These are phyloP conservation scores for Backusella parvicylindrica DNA, from an alignment of 192 early-diverging fungal species.

Conservation along the genomic window DNA sequence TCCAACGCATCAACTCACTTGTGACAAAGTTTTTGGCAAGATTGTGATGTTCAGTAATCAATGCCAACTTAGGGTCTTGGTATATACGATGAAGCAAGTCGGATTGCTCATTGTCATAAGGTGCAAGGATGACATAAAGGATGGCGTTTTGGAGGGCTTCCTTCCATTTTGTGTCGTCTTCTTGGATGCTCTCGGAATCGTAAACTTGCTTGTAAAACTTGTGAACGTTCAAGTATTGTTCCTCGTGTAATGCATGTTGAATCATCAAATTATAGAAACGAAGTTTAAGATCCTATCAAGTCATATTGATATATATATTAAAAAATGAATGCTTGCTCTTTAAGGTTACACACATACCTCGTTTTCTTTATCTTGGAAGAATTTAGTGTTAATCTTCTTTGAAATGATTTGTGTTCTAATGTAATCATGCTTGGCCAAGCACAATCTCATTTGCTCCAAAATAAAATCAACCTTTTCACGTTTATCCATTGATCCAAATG, in stretches of 20 bases:
- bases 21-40: slow-evolving; percentile 89
- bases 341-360: no score
- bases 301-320: no score
- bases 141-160: slow-evolving; percentile 78
- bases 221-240: slow-evolving; percentile 85
- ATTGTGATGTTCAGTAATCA: slow-evolving; percentile 63
- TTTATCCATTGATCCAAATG: slow-evolving; percentile 98
- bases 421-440: slow-evolving; percentile 91
- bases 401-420: slow-evolving; percentile 90
- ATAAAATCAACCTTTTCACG: slow-evolving; percentile 99
- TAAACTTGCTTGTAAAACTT: slow-evolving; percentile 93
- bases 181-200: slow-evolving; percentile 77
- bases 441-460: slow-evolving; percentile 96
- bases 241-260: slow-evolving; percentile 88
- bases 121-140: slow-evolving; percentile 84
- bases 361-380: slow-evolving; percentile 81
- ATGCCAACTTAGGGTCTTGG: slow-evolving; percentile 75
- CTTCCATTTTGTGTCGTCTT: slow-evolving; percentile 73
- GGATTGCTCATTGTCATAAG: slow-evolving; percentile 95
- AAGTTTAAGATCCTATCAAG: slow-evolving; percentile 92
- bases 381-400: slow-evolving; percentile 93
- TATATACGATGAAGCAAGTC: slow-evolving; percentile 88
- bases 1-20: slow-evolving; percentile 92
- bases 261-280: slow-evolving; percentile 98
- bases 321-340: no score